These are phyloP conservation scores for Microsporum audouinii DNA, from an alignment of 2,329 filamentous ascomycete species.

Conservation along the genomic window DNA sequence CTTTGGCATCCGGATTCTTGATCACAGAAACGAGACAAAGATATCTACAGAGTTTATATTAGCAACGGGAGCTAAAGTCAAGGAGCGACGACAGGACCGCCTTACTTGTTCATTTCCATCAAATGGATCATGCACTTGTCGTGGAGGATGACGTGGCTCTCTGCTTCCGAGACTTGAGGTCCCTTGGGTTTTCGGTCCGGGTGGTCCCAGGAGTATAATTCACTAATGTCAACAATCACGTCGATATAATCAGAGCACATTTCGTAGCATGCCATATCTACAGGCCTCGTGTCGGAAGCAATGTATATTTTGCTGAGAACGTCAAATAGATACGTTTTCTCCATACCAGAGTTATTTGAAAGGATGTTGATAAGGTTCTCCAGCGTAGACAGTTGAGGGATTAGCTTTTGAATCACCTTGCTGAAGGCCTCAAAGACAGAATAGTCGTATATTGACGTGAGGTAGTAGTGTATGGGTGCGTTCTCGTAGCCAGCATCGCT, in stretches of 20 bases:
- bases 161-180: conserved; percentile 43
- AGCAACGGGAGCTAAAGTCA: conserved; percentile 2
- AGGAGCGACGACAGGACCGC: conserved; percentile 3
- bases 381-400: conserved; percentile 82
- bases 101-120: conserved; percentile 56
- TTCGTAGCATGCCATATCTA: conserved; percentile 92
- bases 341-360: conserved; percentile 84
- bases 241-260: conserved; percentile 98
- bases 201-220: conserved; percentile 74
- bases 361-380: conserved; percentile 91
- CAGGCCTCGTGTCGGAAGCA: conserved; percentile 83
- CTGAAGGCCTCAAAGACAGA: conserved; percentile 97
- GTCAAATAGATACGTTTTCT: conserved; percentile 97
- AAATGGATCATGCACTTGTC: conserved; percentile 53
- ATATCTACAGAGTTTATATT: conserved; percentile 36
- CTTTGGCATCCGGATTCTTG: conserved; percentile 51
- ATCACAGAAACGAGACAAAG: conserved; percentile 55
- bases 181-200: conserved; percentile 31
- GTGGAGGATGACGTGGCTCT: conserved; percentile 52
- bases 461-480: conserved; percentile 84
- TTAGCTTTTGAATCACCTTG: conserved; percentile 96
- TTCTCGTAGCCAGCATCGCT: conserved; percentile 89
- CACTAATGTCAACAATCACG: conserved; percentile 91
- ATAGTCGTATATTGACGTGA: conserved; percentile 97
- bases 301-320: conserved; percentile 98